A percentile compares a stretch with the other conserved stretches of the same genome.
Conservation (phyloP, 805 yeast genomes). For the Wickerhamiella bombiphila region DNA sequence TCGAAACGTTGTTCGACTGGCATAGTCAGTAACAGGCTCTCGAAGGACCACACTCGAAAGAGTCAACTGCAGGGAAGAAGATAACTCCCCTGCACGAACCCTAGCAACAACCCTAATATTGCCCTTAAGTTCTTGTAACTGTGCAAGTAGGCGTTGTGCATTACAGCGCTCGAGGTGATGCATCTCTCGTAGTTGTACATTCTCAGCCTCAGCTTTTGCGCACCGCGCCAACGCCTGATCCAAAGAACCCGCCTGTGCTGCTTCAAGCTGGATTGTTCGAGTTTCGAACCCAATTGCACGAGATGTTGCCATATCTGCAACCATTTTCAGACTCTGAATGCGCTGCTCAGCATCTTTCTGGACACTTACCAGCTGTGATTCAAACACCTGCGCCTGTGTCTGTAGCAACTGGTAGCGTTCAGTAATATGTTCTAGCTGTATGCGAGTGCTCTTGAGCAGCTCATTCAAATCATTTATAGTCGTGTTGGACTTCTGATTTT, state of each 20-base stretch:
- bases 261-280: background rate
- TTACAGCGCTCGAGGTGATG: background rate
- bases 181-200: background rate
- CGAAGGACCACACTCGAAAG: background rate
- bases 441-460: no score
- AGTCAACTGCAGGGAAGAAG: background rate
- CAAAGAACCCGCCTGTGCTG: background rate
- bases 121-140: conserved; percentile 75
- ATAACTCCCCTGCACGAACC: conserved; percentile 29
- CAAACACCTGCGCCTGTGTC: no score
- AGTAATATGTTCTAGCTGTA: no score
- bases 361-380: no score
- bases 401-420: no score
- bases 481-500: no score
- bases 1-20: conserved; percentile 15
- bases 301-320: no score
- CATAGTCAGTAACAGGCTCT: background rate
- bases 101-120: conserved; percentile 86
- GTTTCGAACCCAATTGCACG: no score
- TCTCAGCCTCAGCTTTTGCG: background rate
- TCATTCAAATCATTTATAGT: no score
- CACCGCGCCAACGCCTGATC: background rate
- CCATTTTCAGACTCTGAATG: no score
- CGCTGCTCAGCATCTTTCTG: no score
- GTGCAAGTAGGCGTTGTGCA: conserved; percentile 8